phyloP scores from a whole-genome alignment of 2,329 filamentous ascomycete genomes.

The Fusarium devonianum region DNA sequence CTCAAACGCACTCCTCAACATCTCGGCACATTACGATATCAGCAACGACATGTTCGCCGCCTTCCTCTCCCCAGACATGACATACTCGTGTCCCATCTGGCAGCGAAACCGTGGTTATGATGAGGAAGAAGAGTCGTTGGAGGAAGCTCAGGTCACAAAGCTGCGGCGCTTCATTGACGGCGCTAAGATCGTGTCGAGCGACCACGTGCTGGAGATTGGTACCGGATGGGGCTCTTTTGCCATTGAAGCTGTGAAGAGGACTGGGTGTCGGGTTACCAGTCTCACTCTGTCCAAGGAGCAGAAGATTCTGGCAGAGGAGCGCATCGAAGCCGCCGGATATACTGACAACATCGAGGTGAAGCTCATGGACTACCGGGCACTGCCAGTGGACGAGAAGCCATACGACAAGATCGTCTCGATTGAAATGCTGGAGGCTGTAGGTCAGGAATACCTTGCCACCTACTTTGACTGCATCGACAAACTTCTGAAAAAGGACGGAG shows the following conservation, averaged over 20 bases:
- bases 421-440: conserved; percentile 80
- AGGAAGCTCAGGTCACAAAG: conserved; percentile 73
- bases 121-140: conserved; percentile 61
- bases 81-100: conserved; percentile 77
- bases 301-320: conserved; percentile 70
- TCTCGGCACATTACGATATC: conserved; percentile 77
- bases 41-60: conserved; percentile 79
- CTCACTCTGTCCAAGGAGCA: conserved; percentile 74
- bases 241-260: conserved; percentile 70
- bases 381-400: conserved; percentile 59
- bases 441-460: conserved; percentile 69
- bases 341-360: conserved; percentile 68
- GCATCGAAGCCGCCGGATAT: conserved; percentile 68
- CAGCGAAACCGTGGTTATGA: conserved; percentile 2
- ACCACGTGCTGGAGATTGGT: conserved; percentile 78
- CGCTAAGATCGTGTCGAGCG: conserved; percentile 66
- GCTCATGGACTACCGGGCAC: conserved; percentile 72
- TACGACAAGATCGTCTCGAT: conserved; percentile 79
- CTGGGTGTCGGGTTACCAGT: conserved; percentile 73
- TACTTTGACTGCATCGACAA: conserved; percentile 72
- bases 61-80: conserved; percentile 78
- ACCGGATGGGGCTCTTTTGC: conserved; percentile 80
- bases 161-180: conserved; percentile 70
- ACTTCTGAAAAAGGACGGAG: conserved; percentile 69
- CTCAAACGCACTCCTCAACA: conserved; percentile 68